Evolutionary conservation across 441 rosid genomes (phyloP).

Genomic region (Jatropha multifida): DNA sequence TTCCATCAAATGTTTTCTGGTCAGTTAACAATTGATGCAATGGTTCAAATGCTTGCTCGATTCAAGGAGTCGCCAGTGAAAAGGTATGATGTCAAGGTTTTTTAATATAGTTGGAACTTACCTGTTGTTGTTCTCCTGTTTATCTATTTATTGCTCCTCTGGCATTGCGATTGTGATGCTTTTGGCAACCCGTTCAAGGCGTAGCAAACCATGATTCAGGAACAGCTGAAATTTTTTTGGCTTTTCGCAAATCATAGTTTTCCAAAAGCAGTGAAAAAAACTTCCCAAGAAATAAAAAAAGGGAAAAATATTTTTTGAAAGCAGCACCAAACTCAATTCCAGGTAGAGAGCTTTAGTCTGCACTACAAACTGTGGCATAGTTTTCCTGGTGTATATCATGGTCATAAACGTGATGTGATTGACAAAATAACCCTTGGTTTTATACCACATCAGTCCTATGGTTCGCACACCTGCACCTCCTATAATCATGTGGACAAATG

Average conservation of each 20-base stretch:
- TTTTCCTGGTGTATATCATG: too few species aligned
- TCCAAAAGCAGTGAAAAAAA: too few species aligned
- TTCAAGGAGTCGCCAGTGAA: slow-evolving; percentile 82
- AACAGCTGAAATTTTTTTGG: too few species aligned
- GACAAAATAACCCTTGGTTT: neutral
- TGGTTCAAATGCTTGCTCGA: slow-evolving; percentile 96
- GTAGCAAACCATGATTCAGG: too few species aligned
- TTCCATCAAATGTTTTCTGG: slow-evolving; percentile 96
- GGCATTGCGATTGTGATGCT: too few species aligned
- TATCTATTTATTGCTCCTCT: neutral
- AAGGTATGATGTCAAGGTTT: slow-evolving; percentile 47
- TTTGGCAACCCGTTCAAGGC: too few species aligned
- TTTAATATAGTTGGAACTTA: neutral
- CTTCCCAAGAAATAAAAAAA: neutral
- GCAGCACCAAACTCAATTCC: too few species aligned
- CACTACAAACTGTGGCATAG: too few species aligned
- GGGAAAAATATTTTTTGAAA: too few species aligned
- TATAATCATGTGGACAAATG: neutral
- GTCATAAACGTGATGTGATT: too few species aligned
- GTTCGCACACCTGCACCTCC: neutral
- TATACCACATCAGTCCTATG: neutral
- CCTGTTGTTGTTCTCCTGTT: neutral
- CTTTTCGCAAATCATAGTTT: too few species aligned
- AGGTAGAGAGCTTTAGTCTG: too few species aligned
- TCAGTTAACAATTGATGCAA: slow-evolving; percentile 79